Conservation (phyloP, 768 basidiomycete species). For the Kondoa malvinella region DNA sequence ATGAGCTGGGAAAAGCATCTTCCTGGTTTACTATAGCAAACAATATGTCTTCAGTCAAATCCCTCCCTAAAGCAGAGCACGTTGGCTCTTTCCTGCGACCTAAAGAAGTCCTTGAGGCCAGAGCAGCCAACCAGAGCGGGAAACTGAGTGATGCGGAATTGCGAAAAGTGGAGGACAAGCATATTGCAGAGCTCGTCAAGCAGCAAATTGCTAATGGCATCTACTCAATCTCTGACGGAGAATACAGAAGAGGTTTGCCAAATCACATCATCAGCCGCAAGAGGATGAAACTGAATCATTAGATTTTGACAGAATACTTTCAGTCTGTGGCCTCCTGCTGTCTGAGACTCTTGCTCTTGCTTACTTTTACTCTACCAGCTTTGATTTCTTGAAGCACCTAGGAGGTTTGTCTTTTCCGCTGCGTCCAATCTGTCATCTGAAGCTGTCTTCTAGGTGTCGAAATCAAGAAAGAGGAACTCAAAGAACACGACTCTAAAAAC, state of each 20-base stretch:
- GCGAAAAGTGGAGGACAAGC: conserved; percentile 22
- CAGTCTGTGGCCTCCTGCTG: background rate
- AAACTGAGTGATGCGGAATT: conserved; percentile 18
- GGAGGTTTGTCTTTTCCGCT: too few relatives aligned
- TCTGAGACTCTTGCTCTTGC: conserved; percentile 24
- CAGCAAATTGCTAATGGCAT: conserved; percentile 22
- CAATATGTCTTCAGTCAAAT: background rate
- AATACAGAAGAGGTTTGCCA: conserved; percentile 10
- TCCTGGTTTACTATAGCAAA: too few relatives aligned
- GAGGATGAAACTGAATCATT: background rate
- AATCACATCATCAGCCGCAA: background rate
- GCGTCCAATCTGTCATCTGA: too few relatives aligned
- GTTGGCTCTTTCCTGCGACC: conserved; percentile 28
- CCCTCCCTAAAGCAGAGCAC: background rate
- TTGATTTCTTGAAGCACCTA: conserved; percentile 20
- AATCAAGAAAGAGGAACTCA: background rate
- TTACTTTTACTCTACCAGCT: background rate
- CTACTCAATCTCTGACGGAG: conserved; percentile 24
- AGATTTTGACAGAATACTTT: background rate
- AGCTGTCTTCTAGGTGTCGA: too few relatives aligned
- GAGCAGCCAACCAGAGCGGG: conserved; percentile 17
- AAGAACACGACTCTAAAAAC: conserved; percentile 8
- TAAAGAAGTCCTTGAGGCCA: conserved; percentile 21
- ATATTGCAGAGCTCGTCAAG: conserved; percentile 23
- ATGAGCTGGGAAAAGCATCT: too few relatives aligned